Evolutionary conservation across 306 rosid species (phyloP).

Genomic region (Corylus americana): DNA sequence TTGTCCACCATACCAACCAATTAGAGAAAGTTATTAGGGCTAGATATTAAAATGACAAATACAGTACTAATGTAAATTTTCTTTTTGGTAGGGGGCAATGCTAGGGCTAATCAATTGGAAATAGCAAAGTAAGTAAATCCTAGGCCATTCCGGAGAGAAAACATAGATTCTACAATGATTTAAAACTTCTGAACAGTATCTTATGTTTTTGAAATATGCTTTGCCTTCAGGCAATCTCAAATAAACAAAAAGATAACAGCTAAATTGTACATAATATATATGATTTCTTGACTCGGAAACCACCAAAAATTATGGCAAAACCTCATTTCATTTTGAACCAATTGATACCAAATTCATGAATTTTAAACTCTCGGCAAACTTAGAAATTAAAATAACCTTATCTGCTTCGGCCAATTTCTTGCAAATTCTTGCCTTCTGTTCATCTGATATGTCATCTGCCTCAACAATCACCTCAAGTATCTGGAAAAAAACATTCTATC

Average conservation of each 20-base stretch:
- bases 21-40: neutral
- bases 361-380: neutral
- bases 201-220: neutral
- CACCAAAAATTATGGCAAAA: neutral
- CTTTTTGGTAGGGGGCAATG: neutral
- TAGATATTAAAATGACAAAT: neutral
- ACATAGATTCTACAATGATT: neutral
- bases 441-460: constrained; percentile 74
- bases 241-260: neutral
- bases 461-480: constrained; percentile 72
- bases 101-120: neutral
- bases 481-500: constrained; percentile 40
- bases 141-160: neutral
- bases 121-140: neutral
- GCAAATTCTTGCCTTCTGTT: constrained; percentile 86
- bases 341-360: neutral
- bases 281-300: neutral
- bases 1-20: no score
- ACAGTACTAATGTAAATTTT: neutral
- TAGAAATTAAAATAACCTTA: constrained; percentile 48
- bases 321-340: neutral
- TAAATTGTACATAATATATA: neutral
- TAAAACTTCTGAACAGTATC: neutral
- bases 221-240: constrained; percentile 1
- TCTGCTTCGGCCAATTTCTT: constrained; percentile 88